These are phyloP conservation scores for Dactylis glomerata DNA, from an alignment of 176 grass and related monocot species.

Conservation along the genomic window DNA sequence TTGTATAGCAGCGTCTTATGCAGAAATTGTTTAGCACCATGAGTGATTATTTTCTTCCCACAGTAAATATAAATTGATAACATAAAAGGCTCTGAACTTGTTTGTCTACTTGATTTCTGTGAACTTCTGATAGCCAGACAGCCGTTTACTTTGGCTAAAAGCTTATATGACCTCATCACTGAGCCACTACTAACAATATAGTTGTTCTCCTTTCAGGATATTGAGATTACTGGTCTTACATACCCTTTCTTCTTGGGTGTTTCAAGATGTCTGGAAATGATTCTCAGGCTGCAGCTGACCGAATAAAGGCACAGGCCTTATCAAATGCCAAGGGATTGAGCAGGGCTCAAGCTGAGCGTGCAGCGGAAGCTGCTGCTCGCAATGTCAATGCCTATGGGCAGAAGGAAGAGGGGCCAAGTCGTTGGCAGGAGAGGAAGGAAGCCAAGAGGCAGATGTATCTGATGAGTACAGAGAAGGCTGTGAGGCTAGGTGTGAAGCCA, in stretches of 20 bases:
- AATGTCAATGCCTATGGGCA: conserved; percentile 96
- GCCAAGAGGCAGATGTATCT: conserved; percentile 93
- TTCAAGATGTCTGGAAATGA: conserved; percentile 67
- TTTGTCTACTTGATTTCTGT: too few relatives aligned
- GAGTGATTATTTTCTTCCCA: too few relatives aligned
- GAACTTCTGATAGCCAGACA: too few relatives aligned
- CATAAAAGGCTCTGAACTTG: too few relatives aligned
- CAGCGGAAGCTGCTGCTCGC: conserved; percentile 60
- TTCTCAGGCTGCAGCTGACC: conserved; percentile 52
- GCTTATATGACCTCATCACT: too few relatives aligned
- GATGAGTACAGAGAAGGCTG: conserved; percentile 91
- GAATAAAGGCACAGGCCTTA: conserved; percentile 64
- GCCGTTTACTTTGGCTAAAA: too few relatives aligned
- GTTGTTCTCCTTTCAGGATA: conserved; percentile 23
- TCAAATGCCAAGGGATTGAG: conserved; percentile 81
- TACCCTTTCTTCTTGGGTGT: background rate
- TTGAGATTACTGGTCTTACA: background rate
- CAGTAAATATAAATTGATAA: too few relatives aligned
- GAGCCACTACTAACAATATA: too few relatives aligned
- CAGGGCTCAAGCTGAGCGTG: conserved; percentile 80
- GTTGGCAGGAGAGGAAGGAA: conserved; percentile 93
- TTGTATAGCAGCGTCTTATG: too few relatives aligned
- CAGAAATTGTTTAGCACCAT: too few relatives aligned
- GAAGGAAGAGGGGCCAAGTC: conserved; percentile 90
- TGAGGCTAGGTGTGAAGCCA: conserved; percentile 60